Evolutionary conservation across 495 filamentous ascomycete species (phyloP), one percentile per base, ranked within the genome.

Genomic region (Xylaria cubensis): DNA sequence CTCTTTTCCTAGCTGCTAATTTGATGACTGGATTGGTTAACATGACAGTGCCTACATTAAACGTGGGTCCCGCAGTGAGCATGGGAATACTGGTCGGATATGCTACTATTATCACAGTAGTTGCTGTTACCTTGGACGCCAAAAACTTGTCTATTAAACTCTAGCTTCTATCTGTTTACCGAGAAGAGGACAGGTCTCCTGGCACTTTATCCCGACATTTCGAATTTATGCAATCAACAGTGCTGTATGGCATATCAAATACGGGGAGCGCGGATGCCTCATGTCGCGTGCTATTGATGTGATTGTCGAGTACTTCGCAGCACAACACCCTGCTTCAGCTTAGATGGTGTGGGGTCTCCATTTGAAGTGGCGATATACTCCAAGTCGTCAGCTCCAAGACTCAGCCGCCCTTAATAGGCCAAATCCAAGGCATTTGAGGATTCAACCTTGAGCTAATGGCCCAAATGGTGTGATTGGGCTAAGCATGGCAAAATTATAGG

Each of bases 1-100:
- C 90, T 0, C 81, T 98, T 2, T 99, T 99, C 80, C 80, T 99
- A 67, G 75, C 94, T 29, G 94, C 97, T 4, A 99, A 98, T 77
- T 80, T 98, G 24, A 79, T 97, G 64, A 98, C 96, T 1, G 96
- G 96, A 3, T 77, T 92, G 5, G 92, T 98, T 51, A 98, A 99
- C 78, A 80, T 99, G 81, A 92, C 89, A 29, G 78, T 98, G 15
- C 90, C 90, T 55, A 98, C 97, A 2, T 80, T 98, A 76, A 86
- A 94, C 77, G 86, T 92, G 44, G 85, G 84, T 12, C 84, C 86
- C 32, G 73, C 83, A 12, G 77, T 83, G 58, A 89, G 93, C 4
- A 93, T 98, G 90, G 90, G 77, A 0, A 88, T 97, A 55, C 75
- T 99, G 74, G 79, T 92, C 19, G 89, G 73, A 8, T 98, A 98